phyloP scores from a whole-genome alignment of 257 asterid genomes.

The Capsicum baccatum region DNA sequence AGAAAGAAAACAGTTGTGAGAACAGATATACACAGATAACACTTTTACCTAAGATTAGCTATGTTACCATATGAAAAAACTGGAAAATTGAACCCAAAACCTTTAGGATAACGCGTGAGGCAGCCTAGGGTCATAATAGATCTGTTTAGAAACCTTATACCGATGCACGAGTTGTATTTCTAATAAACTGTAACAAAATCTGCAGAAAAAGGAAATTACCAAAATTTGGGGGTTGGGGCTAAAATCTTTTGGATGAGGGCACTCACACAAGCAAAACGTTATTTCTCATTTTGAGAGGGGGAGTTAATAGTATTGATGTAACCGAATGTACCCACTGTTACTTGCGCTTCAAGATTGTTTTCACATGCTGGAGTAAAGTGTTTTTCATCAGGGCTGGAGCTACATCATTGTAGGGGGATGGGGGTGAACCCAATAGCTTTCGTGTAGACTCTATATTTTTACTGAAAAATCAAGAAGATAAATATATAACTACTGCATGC shows the following conservation, averaged over 20 bases:
- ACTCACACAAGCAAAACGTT: not conserved
- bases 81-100: not conserved
- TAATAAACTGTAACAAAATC: not conserved
- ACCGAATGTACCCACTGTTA: not conserved
- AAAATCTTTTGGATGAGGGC: conserved; percentile 17
- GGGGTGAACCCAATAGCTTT: too few relatives aligned
- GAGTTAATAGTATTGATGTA: not conserved
- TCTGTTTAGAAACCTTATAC: not conserved
- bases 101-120: not conserved
- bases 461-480: too few relatives aligned
- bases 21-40: not conserved
- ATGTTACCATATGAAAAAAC: not conserved
- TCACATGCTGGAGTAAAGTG: too few relatives aligned
- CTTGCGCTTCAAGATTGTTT: too few relatives aligned
- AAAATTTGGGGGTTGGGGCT: not conserved
- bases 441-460: too few relatives aligned
- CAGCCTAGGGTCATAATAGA: not conserved
- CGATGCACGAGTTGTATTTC: not conserved
- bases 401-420: too few relatives aligned
- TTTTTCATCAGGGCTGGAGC: too few relatives aligned
- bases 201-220: not conserved
- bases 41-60: not conserved
- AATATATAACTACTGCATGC: too few relatives aligned
- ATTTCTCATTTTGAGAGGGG: not conserved
- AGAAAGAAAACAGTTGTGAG: too few relatives aligned